These are phyloP conservation scores for Orbilia oligospora DNA, from an alignment of 2,329 filamentous ascomycete species.

Conservation along the genomic window DNA sequence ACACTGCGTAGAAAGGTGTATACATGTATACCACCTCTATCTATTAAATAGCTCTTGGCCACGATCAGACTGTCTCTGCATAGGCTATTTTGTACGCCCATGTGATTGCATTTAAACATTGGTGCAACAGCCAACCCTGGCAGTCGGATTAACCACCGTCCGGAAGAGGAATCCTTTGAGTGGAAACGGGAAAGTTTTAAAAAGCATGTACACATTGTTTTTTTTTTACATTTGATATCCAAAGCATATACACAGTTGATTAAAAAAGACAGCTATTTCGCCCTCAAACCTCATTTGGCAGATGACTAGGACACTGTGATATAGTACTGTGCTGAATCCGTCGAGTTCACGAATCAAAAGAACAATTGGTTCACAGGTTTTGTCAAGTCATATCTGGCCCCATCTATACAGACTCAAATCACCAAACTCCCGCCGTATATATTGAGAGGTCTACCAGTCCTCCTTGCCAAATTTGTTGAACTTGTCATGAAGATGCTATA, in stretches of 20 bases:
- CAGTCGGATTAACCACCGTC: slow-evolving; percentile 13
- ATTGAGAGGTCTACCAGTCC: slow-evolving; percentile 75
- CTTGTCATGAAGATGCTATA: slow-evolving; percentile 88
- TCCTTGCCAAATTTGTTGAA: slow-evolving; percentile 99
- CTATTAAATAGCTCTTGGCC: slow-evolving; percentile 25
- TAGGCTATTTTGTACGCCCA: slow-evolving; percentile 22
- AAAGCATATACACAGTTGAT: slow-evolving; percentile 49
- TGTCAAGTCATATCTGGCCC: background rate
- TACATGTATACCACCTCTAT: background rate
- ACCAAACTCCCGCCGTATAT: slow-evolving; percentile 18
- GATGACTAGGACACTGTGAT: slow-evolving; percentile 3
- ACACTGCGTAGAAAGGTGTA: background rate
- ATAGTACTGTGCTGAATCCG: slow-evolving; percentile 8
- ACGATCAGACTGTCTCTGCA: background rate
- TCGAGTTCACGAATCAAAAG: background rate
- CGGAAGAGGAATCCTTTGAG: slow-evolving; percentile 15
- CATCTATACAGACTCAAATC: slow-evolving; percentile 16
- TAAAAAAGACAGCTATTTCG: slow-evolving; percentile 33
- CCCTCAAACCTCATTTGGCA: slow-evolving; percentile 10
- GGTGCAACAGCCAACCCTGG: slow-evolving; percentile 16
- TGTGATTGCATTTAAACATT: slow-evolving; percentile 30
- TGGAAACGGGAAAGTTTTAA: background rate
- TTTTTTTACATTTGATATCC: slow-evolving; percentile 45
- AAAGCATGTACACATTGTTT: slow-evolving; percentile 20
- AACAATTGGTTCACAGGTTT: slow-evolving; percentile 1